Base-by-base conservation (phyloP, 73 alveolate genomes). In the Uronychia setigera region DNA sequence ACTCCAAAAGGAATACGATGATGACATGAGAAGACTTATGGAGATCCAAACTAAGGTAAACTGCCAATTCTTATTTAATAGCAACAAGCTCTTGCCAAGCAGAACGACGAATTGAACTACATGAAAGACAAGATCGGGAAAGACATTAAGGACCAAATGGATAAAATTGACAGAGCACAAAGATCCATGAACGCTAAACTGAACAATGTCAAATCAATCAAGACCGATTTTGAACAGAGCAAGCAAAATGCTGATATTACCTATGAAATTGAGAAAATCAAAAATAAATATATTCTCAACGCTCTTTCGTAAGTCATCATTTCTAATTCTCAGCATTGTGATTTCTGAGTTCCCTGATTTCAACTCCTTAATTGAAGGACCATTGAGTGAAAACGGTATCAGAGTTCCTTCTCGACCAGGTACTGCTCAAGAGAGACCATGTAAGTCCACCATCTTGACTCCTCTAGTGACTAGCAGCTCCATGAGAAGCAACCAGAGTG, bases 1-100 rank as follows among this genome's bases (percentile, higher is more conserved):
- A 76, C 91, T 92, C 28, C 84, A 94, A 60, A 92, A 87, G 87
- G 97, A 94, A 46, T 88, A 89, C 76, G 96, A 92, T 31, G 98
- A 94, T 35, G 98, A 94, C 59, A 89, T 88, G 92, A 59, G 94
- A 25, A 75, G 96, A 75, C 91, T 92, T 26, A 84, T 89, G 92
- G 98, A 94, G 83, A 84, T 92, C 59, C 86, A 92, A 83, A 92
- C 96, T 74, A 95, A 94, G 74, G 74, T 57, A 57, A 57, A 26
- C 26, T 57, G 74, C 74, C 13, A 14, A 57, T 57, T 57, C 74
- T 57, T 14, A 57, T 57, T 57, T 13, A 14, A 26, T 14, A 57
- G 83, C 85, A 83, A 58, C 86, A 87, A 57, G 80, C 81, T 29
- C 85, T 84, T n/a, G 59, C 28, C 32, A 90, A 93, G 85, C 77